phyloP scores from a whole-genome alignment of 495 filamentous ascomycete genomes.

The Elasticomyces elasticus region DNA sequence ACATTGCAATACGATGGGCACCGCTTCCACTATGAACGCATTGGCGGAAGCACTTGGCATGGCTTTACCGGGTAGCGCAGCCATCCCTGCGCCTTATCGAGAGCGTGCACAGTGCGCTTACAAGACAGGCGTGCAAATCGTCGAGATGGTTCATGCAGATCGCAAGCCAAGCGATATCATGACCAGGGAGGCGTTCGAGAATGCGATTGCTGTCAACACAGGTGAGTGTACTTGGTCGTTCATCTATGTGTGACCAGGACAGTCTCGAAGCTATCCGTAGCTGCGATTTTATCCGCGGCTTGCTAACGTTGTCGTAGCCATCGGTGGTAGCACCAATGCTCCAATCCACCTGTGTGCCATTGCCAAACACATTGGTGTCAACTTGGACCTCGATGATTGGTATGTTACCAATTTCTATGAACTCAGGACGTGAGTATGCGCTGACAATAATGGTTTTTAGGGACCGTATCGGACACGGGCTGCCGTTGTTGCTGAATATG shows the following conservation, averaged over 20 bases:
- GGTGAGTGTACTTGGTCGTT: too few species aligned
- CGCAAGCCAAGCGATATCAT: conserved; percentile 48
- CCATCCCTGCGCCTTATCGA: conserved; percentile 45
- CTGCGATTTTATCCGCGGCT: too few species aligned
- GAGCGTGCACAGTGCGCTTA: conserved; percentile 46
- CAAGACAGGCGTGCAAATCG: conserved; percentile 43
- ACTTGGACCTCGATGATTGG: conserved; percentile 44
- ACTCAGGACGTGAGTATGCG: too few species aligned
- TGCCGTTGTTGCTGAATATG: conserved; percentile 46
- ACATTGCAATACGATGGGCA: conserved; percentile 51
- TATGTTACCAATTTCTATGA: too few species aligned
- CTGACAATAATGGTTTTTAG: too few species aligned
- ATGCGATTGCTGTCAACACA: conserved; percentile 44
- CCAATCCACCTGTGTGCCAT: conserved; percentile 48
- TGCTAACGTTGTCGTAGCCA: too few species aligned
- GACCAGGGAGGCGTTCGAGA: conserved; percentile 47
- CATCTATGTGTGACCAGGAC: too few species aligned
- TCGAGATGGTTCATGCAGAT: conserved; percentile 46
- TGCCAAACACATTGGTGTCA: conserved; percentile 44
- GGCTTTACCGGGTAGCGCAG: conserved; percentile 46
- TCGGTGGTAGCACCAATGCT: conserved; percentile 48
- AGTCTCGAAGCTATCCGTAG: too few species aligned
- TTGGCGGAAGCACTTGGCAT: conserved; percentile 47
- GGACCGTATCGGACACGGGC: conserved; percentile 40
- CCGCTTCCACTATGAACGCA: conserved; percentile 50